These are phyloP conservation scores for Penicillium paradoxum DNA, from an alignment of 495 filamentous ascomycete species.

Conservation along the genomic window DNA sequence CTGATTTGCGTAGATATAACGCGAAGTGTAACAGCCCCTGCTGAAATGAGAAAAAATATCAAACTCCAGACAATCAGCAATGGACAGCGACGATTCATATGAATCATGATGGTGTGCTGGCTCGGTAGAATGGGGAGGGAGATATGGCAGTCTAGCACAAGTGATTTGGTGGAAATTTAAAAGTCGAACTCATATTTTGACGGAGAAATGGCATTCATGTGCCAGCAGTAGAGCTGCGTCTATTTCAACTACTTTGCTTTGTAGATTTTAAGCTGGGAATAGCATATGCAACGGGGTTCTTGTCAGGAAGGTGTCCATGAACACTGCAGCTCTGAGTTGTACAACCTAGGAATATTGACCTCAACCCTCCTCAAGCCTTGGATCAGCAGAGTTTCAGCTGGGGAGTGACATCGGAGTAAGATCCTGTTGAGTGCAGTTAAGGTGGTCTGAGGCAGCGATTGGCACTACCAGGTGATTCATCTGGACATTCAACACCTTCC, in stretches of 20 bases:
- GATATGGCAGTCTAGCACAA: neutral
- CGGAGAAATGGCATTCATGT: neutral
- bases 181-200: neutral
- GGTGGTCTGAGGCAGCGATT: neutral
- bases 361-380: neutral
- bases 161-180: neutral
- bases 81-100: neutral
- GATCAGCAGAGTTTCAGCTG: neutral
- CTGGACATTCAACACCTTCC: neutral
- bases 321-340: neutral
- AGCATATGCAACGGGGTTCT: neutral
- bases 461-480: neutral
- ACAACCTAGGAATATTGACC: neutral
- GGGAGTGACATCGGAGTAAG: neutral
- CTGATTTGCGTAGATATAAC: conserved; percentile 1
- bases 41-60: conserved; percentile 2
- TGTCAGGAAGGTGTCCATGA: neutral
- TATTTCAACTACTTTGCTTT: neutral
- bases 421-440: neutral
- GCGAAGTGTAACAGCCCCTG: neutral
- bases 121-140: neutral
- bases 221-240: neutral
- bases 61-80: conserved; percentile 4
- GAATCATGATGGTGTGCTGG: neutral
- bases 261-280: neutral